These are phyloP conservation scores for Saccharum hybrid DNA, from an alignment of 202 grass and related monocot species.

Conservation along the genomic window DNA sequence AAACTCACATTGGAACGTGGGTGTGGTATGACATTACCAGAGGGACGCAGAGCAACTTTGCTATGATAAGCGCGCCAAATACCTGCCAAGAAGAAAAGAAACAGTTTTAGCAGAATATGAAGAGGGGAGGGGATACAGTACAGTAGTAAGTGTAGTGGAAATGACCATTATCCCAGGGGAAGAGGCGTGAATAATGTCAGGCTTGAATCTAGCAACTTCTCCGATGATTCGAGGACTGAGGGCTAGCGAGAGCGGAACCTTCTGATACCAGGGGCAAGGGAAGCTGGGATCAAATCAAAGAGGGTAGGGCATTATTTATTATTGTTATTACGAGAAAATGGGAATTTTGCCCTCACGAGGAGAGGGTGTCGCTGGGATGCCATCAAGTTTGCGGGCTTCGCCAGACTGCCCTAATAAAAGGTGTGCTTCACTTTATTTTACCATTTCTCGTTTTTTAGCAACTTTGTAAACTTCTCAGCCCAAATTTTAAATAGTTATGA, in stretches of 20 bases:
- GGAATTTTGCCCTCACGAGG: no score
- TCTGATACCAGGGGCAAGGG: constrained; percentile 87
- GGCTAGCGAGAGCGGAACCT: constrained; percentile 76
- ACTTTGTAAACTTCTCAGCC: no score
- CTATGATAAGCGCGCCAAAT: constrained; percentile 80
- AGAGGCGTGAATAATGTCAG: constrained; percentile 85
- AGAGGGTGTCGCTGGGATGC: no score
- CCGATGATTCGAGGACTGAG: constrained; percentile 84
- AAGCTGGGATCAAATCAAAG: constrained; percentile 50
- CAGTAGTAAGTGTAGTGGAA: neutral
- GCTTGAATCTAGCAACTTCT: constrained; percentile 82
- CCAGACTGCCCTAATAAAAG: no score
- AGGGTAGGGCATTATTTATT: neutral
- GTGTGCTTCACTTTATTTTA: no score
- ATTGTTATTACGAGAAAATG: no score
- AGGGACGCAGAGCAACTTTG: constrained; percentile 81
- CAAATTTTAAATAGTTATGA: no score
- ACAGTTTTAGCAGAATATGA: constrained; percentile 9
- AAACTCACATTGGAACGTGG: constrained; percentile 83
- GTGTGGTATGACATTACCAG: constrained; percentile 93
- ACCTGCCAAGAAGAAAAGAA: constrained; percentile 51
- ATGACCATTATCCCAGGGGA: constrained; percentile 87
- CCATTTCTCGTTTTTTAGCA: no score
- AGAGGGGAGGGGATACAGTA: neutral
- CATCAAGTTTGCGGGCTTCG: no score